Base-by-base conservation (phyloP, 352 stramenopile genomes). In the Phytophthora sp. region DNA sequence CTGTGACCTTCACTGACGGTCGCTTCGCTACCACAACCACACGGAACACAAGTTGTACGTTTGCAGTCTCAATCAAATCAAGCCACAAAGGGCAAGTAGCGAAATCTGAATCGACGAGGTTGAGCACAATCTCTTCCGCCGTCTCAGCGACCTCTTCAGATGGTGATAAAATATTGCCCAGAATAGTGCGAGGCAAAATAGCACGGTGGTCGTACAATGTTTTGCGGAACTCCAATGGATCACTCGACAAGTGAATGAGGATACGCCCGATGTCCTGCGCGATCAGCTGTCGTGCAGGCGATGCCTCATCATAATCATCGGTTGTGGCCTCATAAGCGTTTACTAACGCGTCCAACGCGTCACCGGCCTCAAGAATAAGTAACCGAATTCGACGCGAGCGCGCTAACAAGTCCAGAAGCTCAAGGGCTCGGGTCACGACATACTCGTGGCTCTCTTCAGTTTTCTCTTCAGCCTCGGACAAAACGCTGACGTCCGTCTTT, bases 1-100 rank as follows among this genome's bases (percentile, higher is more conserved):
- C 79, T 0, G 81, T 90, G 5, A 92, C 76, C 42, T 89, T 77
- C 26, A 94, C 79, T 7, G 77, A 80, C 12, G 73, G 31, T n/a
- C 66, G 67, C 48, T 84, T 82, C 0, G 84, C 73, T 7, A 73
- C 66, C 8, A 89, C 65, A 23, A 92, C 69, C 8, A 93, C 73
- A 13, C 74, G 71, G 53, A 90, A 92, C 26, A 85, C 69, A 6
- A 80, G 62, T 24, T 82, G 68, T 18, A 92, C 76, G 45, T 89
- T 79, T 10, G 73, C 75, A 12, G 27, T 81, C 52, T 92, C 80
- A 24, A 94, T 87, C 46, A 92, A 59, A 53, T 90, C 65, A 31
- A 88, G 66, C 86, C 86, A 94, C n/a, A 94, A 52, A 7, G 86
- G 86, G 42, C 86, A 94, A 24, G 83, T 92, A 11, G 84, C 81